Evolutionary conservation across 2,329 filamentous ascomycete species (phyloP), one percentile per base, ranked within the genome.

Genomic region (Pseudogymnoascus sp.): DNA sequence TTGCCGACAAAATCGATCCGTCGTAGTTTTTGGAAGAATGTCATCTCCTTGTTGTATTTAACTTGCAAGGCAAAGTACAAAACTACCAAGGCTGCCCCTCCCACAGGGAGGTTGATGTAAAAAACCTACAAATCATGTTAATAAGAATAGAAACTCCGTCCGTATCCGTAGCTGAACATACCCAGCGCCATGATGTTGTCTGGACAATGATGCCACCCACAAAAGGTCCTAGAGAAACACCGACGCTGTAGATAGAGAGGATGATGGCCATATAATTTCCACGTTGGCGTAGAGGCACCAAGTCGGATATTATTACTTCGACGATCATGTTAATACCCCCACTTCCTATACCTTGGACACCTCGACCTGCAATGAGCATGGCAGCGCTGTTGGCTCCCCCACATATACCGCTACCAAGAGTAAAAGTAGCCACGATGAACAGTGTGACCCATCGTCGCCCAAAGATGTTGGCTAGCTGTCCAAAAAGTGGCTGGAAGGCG

Each of bases 341-440:
- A 1, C 73, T 76, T 0, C 80, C 81, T 1, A 81, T 68, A 0
- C 85, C 84, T 63, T 86, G 83, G 1, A 87, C 71, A 0, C 77
- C 77, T 0, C 83, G 76, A n/a, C 81, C 82, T 3, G 75, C 77
- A 12, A 88, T 83, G 1, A 88, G 73, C 69, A 79, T 78, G 0
- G 67, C 69, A 0, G 73, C 74, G 6, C 67, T 77, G 0, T 68
- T 74, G 0, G 83, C 79, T 0, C 77, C 77, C 0, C 81, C 83
- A 45, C 75, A 77, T 2, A 87, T 74, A 0, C 77, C 80, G 63
- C 81, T 83, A 0, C 83, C 83, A 0, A 85, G 67, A 0, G 74
- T 75, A 64, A 85, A 85, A 1, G 82, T 65, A 10, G 71, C 73
- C 1, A 83, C 75, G 2, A 78, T 71, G 6, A 69, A 60, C 0